Evolutionary conservation across 257 asterid species (phyloP).

Genomic region (Lycium ferocissimum): DNA sequence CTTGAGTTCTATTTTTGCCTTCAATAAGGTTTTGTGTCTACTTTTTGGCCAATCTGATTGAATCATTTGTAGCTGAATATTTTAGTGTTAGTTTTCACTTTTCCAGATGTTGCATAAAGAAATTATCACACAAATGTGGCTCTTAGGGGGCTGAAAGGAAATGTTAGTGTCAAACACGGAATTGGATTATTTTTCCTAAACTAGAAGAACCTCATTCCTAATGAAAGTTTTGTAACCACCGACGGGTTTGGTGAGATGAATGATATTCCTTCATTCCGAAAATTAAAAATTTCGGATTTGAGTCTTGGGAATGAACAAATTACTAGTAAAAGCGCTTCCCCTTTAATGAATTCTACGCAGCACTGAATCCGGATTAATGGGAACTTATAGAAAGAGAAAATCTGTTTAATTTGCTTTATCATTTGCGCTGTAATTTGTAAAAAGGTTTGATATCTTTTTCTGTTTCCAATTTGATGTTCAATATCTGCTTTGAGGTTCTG

Average conservation of each 20-base stretch:
- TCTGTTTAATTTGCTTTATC: too few relatives aligned
- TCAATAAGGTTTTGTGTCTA: neutral
- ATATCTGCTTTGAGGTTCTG: too few relatives aligned
- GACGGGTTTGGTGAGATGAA: rapidly evolving
- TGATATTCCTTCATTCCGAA: neutral
- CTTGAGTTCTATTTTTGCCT: neutral
- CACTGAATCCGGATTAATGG: too few relatives aligned
- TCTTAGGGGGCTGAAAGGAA: neutral
- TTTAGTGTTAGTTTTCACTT: neutral
- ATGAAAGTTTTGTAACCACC: neutral
- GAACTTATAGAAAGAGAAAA: too few relatives aligned
- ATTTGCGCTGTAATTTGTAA: too few relatives aligned
- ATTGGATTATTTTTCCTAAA: neutral
- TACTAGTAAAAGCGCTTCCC: too few relatives aligned
- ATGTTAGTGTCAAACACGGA: neutral
- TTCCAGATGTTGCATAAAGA: neutral
- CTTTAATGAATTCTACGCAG: too few relatives aligned
- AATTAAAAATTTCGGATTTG: neutral
- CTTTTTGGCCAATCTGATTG: neutral
- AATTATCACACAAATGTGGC: neutral
- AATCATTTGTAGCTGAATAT: neutral
- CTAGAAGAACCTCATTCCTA: neutral
- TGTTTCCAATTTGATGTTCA: too few relatives aligned
- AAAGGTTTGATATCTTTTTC: too few relatives aligned
- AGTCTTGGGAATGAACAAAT: too few relatives aligned